phyloP scores from a whole-genome alignment of 2,329 filamentous ascomycete species.

The Cladosporium phlei region DNA sequence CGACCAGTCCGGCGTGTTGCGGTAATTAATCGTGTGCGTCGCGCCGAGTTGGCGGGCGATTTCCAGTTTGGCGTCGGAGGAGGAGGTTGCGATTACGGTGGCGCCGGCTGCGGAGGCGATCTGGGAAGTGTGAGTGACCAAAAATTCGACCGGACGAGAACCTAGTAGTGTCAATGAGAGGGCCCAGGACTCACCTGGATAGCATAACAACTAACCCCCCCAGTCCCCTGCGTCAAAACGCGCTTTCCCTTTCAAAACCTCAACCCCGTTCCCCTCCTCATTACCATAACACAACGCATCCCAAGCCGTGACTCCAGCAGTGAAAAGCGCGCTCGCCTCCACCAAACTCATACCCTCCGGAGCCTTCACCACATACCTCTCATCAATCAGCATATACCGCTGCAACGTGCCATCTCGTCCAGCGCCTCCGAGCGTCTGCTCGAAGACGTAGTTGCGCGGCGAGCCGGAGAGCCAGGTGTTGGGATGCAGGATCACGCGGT shows the following conservation, averaged over 20 bases:
- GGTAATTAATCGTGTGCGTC: slow-evolving; percentile 57
- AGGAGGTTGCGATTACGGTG: slow-evolving; percentile 55
- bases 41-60: slow-evolving; percentile 53
- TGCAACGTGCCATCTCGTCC: slow-evolving; percentile 54
- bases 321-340: slow-evolving; percentile 56
- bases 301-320: slow-evolving; percentile 55
- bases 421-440: slow-evolving; percentile 46
- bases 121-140: background rate
- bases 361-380: slow-evolving; percentile 46
- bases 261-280: no score
- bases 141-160: no score
- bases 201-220: slow-evolving; percentile 40
- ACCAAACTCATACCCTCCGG: slow-evolving; percentile 54
- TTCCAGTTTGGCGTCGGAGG: slow-evolving; percentile 50
- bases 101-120: slow-evolving; percentile 31
- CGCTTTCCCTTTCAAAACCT: slow-evolving; percentile 14
- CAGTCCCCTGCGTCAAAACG: slow-evolving; percentile 39
- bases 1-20: slow-evolving; percentile 53
- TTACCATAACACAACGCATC: slow-evolving; percentile 49
- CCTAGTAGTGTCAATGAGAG: no score
- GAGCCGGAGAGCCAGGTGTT: slow-evolving; percentile 21
- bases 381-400: slow-evolving; percentile 54
- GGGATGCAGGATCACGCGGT: slow-evolving; percentile 55
- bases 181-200: slow-evolving; percentile 10
- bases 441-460: slow-evolving; percentile 25